Evolutionary conservation across 768 basidiomycete genomes (phyloP).

Genomic region (Tulasnella sp.): DNA sequence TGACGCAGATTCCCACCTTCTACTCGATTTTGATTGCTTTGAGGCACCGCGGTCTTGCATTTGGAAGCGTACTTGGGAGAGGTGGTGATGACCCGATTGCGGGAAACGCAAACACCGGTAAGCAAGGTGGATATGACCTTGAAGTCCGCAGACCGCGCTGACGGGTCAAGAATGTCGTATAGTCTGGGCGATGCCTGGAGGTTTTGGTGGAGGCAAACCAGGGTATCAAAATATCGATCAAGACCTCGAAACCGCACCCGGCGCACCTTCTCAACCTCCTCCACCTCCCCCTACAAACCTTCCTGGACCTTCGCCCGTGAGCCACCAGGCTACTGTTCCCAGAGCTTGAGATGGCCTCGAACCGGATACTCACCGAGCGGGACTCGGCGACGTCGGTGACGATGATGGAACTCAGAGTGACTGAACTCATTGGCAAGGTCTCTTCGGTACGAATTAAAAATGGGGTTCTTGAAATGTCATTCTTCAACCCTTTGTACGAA

Average conservation of each 20-base stretch:
- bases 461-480: no score
- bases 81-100: slow-evolving; percentile 29
- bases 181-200: slow-evolving; percentile 77
- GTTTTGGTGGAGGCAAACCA: slow-evolving; percentile 33
- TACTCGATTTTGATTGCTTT: slow-evolving; percentile 39
- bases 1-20: slow-evolving; percentile 45
- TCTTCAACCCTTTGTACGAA: no score
- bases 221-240: slow-evolving; percentile 29
- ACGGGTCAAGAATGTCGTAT: background rate
- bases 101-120: slow-evolving; percentile 34
- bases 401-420: no score
- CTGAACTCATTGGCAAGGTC: no score
- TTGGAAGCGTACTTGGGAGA: slow-evolving; percentile 36
- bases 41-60: slow-evolving; percentile 47
- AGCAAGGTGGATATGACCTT: no score
- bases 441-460: no score
- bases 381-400: background rate
- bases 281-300: background rate
- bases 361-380: no score
- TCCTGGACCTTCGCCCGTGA: slow-evolving; percentile 6
- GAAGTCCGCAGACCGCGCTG: no score
- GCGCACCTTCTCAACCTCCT: slow-evolving; percentile 19
- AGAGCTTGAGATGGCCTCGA: background rate
- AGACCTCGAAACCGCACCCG: slow-evolving; percentile 25
- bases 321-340: slow-evolving; percentile 8